These are phyloP conservation scores for Solidago caesia DNA, from an alignment of 129 eudicot species.

Conservation along the genomic window DNA sequence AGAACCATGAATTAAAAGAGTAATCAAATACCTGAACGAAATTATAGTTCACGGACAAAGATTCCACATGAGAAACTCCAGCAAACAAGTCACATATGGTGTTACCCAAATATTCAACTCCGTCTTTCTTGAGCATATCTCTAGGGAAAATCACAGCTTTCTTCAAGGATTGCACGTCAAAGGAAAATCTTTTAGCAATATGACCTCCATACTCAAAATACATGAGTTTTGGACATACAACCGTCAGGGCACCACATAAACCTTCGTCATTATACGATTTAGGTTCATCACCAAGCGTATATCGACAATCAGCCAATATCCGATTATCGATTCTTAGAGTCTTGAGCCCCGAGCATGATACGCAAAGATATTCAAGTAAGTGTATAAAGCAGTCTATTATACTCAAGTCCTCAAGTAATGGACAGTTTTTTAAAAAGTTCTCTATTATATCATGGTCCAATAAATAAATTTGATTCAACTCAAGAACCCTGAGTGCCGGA, in stretches of 20 bases:
- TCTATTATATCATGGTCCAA: neutral
- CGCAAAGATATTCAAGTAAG: neutral
- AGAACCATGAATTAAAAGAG: neutral
- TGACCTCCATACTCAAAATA: slow-evolving; percentile 15
- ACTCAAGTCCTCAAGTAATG: slow-evolving; percentile 32
- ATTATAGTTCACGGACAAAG: slow-evolving; percentile 3
- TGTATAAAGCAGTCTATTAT: neutral
- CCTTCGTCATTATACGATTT: neutral
- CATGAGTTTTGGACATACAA: slow-evolving; percentile 15
- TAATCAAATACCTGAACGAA: slow-evolving; percentile 15
- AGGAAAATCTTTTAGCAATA: neutral
- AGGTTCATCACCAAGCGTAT: neutral
- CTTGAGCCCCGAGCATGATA: slow-evolving; percentile 26
- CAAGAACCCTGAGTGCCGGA: slow-evolving; percentile 23
- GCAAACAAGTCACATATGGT: slow-evolving; percentile 12
- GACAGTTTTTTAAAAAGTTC: neutral
- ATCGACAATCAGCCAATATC: neutral
- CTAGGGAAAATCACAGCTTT: slow-evolving; percentile 20
- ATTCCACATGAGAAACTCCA: slow-evolving; percentile 23
- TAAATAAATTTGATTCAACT: slow-evolving; percentile 8
- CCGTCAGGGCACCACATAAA: neutral
- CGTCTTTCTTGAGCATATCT: neutral
- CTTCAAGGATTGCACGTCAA: slow-evolving; percentile 17
- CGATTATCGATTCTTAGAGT: slow-evolving; percentile 16
- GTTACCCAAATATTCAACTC: neutral